Evolutionary conservation across 345 rosid species (phyloP).

Genomic region (Acer saccharum): DNA sequence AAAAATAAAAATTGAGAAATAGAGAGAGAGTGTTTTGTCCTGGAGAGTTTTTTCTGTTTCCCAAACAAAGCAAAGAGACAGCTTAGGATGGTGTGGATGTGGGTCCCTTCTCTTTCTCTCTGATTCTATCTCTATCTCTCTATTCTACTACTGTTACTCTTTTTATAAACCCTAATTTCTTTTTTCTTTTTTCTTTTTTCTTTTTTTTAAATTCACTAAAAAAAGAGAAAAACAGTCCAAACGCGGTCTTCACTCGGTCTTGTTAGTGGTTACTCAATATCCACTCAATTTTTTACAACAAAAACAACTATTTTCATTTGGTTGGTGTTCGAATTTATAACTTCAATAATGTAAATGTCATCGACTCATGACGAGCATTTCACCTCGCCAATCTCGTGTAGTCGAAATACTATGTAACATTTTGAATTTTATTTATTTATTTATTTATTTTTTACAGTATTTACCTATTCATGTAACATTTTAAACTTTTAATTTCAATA

Average conservation of each 20-base stretch:
- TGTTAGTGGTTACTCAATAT: not conserved
- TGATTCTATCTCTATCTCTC: not conserved
- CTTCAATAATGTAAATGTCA: too few relatives aligned
- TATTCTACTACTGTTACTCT: not conserved
- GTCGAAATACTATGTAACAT: too few relatives aligned
- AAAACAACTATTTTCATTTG: not conserved
- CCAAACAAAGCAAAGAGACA: conserved; percentile 16
- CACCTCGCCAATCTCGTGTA: too few relatives aligned
- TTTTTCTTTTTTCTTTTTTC: too few relatives aligned
- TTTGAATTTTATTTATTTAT: too few relatives aligned
- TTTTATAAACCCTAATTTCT: conserved; percentile 2
- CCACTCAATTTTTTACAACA: not conserved
- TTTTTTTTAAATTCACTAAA: not conserved
- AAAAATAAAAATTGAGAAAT: not conserved
- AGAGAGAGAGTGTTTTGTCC: conserved; percentile 13
- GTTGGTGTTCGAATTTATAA: too few relatives aligned
- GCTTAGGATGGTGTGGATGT: conserved; percentile 15
- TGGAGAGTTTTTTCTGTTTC: not conserved
- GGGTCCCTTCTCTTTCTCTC: conserved; percentile 18
- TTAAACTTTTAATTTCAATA: too few relatives aligned
- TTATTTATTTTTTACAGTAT: too few relatives aligned
- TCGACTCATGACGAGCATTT: too few relatives aligned
- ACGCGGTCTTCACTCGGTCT: not conserved
- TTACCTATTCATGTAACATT: too few relatives aligned
- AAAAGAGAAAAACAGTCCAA: not conserved